Evolutionary conservation across 2,329 filamentous ascomycete genomes (phyloP), one percentile per base, ranked within the genome.

Genomic region (Cytospora paraplurivora): DNA sequence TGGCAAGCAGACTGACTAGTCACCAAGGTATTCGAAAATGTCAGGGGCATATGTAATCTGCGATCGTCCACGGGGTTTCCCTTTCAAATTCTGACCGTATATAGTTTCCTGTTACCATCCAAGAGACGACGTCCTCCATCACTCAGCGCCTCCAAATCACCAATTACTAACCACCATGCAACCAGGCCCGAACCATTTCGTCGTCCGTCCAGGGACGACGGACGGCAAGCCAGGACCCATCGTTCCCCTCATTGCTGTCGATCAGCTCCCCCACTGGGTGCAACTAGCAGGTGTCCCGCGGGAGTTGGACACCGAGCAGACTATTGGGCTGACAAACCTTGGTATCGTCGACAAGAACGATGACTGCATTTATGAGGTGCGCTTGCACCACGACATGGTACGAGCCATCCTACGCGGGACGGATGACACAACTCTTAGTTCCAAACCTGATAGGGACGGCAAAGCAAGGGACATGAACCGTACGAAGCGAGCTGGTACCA

Each of bases 221-320:
- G 51, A n/a, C 68, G 65, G 32, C 65, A 68, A 44, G 71, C 72
- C 34, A 67, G 70, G 2, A 69, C 71, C 5, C 71, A 75, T 82
- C 4, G 81, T 85, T 1, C 84, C 83, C 7, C 76, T 86, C n/a
- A 75, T 86, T n/a, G 77, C 83, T 0, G 71, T 79, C 13, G 83
- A 85, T 69, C 76, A 84, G 65, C 76, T 86, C 0, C 82, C 82
- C 0, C 70, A 73, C 1, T 79, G 79, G 74, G 66, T 84, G 4
- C 72, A 78, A 6, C 69, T 82, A 12, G 63, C 74, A 38, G 79
- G 77, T 32, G 72, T 81, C 3, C 80, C 82, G 3, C 78, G 80
- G 7, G 68, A 75, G 58, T 71, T 83, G 13, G 68, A 67, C 3
- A 66, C 72, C 7, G 73, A 76, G 41, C 74, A 82, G 61, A 76